Evolutionary conservation across 441 rosid species (phyloP).

Genomic region (Mallotus repandus): DNA sequence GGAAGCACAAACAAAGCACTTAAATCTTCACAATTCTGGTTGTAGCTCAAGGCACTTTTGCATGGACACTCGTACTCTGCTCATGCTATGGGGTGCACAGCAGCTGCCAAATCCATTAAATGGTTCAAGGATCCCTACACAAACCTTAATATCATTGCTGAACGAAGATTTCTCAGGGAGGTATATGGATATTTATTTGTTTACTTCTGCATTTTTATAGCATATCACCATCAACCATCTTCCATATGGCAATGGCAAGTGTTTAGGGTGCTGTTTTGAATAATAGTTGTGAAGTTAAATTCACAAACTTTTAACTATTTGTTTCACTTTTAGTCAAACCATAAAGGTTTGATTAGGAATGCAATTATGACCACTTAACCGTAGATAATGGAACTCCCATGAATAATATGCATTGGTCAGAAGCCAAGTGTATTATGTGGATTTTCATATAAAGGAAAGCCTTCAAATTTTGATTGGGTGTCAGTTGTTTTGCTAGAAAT

Average conservation of each 20-base stretch:
- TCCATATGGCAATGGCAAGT: background rate
- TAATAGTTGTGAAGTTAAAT: background rate
- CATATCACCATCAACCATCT: slow-evolving; percentile 13
- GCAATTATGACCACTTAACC: background rate
- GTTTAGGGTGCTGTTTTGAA: slow-evolving; percentile 1
- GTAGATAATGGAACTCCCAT: no score
- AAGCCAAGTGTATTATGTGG: no score
- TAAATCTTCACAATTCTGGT: slow-evolving; percentile 26
- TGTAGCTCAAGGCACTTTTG: slow-evolving; percentile 86
- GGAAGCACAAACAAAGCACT: slow-evolving; percentile 10
- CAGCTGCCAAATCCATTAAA: slow-evolving; percentile 78
- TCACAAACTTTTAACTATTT: background rate
- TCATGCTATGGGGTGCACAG: slow-evolving; percentile 92
- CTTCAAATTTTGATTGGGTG: no score
- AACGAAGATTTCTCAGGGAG: slow-evolving; percentile 62
- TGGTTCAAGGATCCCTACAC: slow-evolving; percentile 86
- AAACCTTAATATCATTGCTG: slow-evolving; percentile 58
- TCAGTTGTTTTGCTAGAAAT: no score
- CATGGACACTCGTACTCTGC: slow-evolving; percentile 98
- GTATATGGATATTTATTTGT: slow-evolving; percentile 34
- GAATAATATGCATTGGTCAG: no score
- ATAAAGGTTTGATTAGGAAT: background rate
- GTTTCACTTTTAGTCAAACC: no score
- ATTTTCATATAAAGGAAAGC: no score
- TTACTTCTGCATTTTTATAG: background rate